Evolutionary conservation across 306 rosid genomes (phyloP).

Genomic region (Sechiopsis laciniata): DNA sequence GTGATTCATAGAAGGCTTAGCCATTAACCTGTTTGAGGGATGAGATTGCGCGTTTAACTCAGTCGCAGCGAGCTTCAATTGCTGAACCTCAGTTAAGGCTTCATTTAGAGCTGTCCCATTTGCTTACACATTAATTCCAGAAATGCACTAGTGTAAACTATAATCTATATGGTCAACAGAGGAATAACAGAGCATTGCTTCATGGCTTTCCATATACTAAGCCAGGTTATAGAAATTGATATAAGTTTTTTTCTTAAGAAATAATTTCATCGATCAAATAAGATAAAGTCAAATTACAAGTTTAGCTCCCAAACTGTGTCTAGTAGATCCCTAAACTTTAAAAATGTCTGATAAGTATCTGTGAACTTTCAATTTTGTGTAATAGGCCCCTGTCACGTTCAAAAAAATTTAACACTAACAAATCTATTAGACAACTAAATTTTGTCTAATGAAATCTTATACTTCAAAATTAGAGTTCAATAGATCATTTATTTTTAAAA

Average conservation of each 20-base stretch:
- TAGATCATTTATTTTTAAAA: too few species aligned
- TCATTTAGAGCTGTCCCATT: conserved; percentile 70
- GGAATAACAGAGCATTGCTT: not conserved
- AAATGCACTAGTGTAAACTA: not conserved
- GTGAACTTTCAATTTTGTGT: too few species aligned
- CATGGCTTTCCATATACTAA: not conserved
- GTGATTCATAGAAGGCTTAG: conserved; percentile 49
- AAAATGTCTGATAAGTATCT: too few species aligned
- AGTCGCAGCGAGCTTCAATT: conserved; percentile 54
- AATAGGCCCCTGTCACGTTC: too few species aligned
- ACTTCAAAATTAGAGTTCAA: too few species aligned
- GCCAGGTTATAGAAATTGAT: not conserved
- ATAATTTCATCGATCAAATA: not conserved
- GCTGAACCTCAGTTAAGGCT: conserved; percentile 38
- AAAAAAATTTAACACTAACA: too few species aligned
- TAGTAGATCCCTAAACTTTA: too few species aligned
- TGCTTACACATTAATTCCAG: conserved; percentile 19
- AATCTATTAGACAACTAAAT: too few species aligned
- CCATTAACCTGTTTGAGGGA: conserved; percentile 20
- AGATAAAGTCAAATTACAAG: too few species aligned
- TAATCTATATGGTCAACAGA: not conserved
- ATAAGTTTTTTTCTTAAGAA: not conserved
- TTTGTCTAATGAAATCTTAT: too few species aligned
- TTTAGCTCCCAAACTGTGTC: too few species aligned
- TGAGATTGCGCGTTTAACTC: conserved; percentile 58